Evolutionary conservation across 2,329 filamentous ascomycete species (phyloP), one percentile per base, ranked within the genome.

Genomic region (Beauveria scarabaeidicola): DNA sequence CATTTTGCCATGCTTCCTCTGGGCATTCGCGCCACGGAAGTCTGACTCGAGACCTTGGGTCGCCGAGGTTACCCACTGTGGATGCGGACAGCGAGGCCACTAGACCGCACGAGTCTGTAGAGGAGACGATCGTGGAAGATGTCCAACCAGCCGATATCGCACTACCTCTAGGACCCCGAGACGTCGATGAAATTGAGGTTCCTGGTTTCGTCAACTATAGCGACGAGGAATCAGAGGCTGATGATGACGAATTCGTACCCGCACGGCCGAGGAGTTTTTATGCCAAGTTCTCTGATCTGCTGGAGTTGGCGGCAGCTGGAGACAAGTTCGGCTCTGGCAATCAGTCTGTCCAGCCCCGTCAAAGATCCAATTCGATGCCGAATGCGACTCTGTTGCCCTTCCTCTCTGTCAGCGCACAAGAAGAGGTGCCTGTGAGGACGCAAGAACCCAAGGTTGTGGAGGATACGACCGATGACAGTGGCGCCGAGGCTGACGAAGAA

Each of bases 121-220:
- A 66, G 13, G 60, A 66, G 27, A 44, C 63, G 1, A 61, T 63
- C 36, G 62, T 60, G 36, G 68, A 74, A 61, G 67, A 69, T 36
- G 64, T 67, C 17, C 68, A 73, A 32, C 74, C 76, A 1, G 65
- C 66, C 21, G 66, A 71, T 44, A 81, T 92, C 62, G 85, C 89
- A n/a, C 75, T 94, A 10, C 89, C 89, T 0, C 75, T 86, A 44
- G 78, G 78, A 25, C 78, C 83, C 40, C 80, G 85, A 52, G 90
- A 95, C 68, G 74, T 93, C 8, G 81, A 87, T 50, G 90, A 95
- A 69, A 94, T 95, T 46, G 89, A 94, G 67, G 81, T 91, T 48
- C 88, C 89, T 3, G 88, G 88, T 0, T 77, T 91, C 5, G 83
- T 81, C 1, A 72, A 71, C 13, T 80, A 85, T 64, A 83, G 78